Percentiles rank a stretch among this genome's conserved stretches.
Conservation (phyloP, 371 early-diverging fungal genomes). For the Haplosporangium sp. region DNA sequence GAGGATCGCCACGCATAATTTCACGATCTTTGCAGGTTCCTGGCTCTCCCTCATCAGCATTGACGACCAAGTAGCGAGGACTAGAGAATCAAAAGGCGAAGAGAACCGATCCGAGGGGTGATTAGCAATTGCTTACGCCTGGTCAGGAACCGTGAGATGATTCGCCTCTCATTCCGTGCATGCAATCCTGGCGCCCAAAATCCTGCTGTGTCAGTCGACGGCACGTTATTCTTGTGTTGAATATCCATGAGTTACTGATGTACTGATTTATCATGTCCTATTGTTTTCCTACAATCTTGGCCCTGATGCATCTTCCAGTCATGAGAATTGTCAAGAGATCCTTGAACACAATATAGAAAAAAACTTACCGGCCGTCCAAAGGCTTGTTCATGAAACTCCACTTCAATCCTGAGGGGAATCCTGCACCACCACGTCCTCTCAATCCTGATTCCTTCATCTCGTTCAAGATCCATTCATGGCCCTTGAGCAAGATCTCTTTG, state of each 20-base stretch:
- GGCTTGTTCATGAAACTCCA: constrained; percentile 99
- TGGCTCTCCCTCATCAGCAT: constrained; percentile 99
- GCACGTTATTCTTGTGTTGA: no score
- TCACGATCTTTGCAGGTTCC: constrained; percentile 99
- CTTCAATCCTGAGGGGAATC: constrained; percentile 97
- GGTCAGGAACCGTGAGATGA: no score
- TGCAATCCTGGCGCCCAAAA: no score
- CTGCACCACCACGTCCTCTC: constrained; percentile 98
- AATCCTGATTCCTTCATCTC: constrained; percentile 97
- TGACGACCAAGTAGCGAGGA: constrained; percentile 96
- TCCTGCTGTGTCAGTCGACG: no score
- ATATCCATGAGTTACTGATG: no score
- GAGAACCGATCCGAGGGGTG: not conserved
- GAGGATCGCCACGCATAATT: constrained; percentile 97
- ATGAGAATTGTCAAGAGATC: no score
- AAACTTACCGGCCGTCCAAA: constrained; percentile 74
- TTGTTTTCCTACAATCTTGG: no score
- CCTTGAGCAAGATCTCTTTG: constrained; percentile 96
- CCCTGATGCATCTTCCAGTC: no score
- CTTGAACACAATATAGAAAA: no score
- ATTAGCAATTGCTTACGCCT: no score
- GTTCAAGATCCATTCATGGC: constrained; percentile 96
- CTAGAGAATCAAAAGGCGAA: constrained; percentile 45
- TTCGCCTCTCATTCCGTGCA: no score
- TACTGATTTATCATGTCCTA: no score